A percentile compares a stretch with the other conserved stretches of the same genome.
These are phyloP conservation scores for Sclerotinia minor DNA, from an alignment of 2,329 filamentous ascomycete genomes.

Conservation along the genomic window DNA sequence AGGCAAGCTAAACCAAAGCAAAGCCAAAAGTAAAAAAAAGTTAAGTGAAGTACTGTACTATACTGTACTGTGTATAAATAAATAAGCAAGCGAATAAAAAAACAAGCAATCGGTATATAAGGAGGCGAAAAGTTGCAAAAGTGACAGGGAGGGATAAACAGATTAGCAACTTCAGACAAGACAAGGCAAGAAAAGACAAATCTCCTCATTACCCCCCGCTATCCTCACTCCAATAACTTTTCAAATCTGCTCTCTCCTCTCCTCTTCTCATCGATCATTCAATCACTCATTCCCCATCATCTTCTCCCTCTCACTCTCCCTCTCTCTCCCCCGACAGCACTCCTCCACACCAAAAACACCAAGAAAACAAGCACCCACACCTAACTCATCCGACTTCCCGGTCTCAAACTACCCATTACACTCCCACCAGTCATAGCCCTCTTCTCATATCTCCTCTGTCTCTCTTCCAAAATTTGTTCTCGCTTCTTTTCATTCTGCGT, in stretches of 20 bases:
- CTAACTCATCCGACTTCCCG: slow-evolving; percentile 12
- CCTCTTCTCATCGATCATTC: too few relatives aligned
- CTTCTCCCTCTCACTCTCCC: too few relatives aligned
- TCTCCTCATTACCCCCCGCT: not conserved
- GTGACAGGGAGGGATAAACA: not conserved
- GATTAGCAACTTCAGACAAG: not conserved
- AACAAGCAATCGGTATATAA: slow-evolving; percentile 1
- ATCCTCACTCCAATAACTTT: not conserved
- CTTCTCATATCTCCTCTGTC: slow-evolving; percentile 11
- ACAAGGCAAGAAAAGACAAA: not conserved
- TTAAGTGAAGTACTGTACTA: not conserved
- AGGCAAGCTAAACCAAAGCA: not conserved
- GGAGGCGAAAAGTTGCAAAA: not conserved
- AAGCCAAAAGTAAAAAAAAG: not conserved
- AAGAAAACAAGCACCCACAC: too few relatives aligned
- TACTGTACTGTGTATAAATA: not conserved
- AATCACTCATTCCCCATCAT: too few relatives aligned
- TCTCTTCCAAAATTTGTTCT: slow-evolving; percentile 19
- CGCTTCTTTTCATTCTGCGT: slow-evolving; percentile 20
- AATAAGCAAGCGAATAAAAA: not conserved
- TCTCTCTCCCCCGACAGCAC: too few relatives aligned
- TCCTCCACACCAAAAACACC: too few relatives aligned
- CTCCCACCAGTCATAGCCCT: not conserved
- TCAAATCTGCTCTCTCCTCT: not conserved
- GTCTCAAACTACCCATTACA: not conserved